Percentiles rank a stretch among this genome's conserved stretches.
Evolutionary conservation across 805 yeast species (phyloP).

Genomic region (Schwanniomyces vanrijiae): DNA sequence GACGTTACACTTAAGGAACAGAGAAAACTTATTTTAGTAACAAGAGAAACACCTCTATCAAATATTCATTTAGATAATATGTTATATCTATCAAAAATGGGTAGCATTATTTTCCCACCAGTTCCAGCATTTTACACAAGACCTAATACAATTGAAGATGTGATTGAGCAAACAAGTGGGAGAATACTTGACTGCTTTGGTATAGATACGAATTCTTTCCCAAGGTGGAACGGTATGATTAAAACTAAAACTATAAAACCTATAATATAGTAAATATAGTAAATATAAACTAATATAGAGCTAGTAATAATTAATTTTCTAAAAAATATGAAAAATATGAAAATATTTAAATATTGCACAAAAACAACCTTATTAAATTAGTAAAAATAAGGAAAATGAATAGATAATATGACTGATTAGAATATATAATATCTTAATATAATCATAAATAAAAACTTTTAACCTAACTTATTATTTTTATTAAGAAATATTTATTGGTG

Average conservation of each 20-base stretch:
- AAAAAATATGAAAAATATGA: not conserved
- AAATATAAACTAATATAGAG: not conserved
- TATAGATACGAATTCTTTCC: slow-evolving; percentile 16
- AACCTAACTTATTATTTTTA: too few species aligned
- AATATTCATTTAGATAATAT: slow-evolving; percentile 25
- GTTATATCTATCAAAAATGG: slow-evolving; percentile 16
- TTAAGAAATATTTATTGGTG: too few species aligned
- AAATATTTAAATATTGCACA: too few species aligned
- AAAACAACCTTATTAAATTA: too few species aligned
- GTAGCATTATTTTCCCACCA: slow-evolving; percentile 21
- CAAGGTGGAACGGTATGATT: slow-evolving; percentile 23
- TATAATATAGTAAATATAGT: not conserved
- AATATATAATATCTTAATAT: too few species aligned
- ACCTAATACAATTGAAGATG: slow-evolving; percentile 20
- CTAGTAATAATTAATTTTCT: too few species aligned
- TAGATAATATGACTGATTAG: too few species aligned
- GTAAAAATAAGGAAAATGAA: too few species aligned
- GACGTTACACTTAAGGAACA: slow-evolving; percentile 26
- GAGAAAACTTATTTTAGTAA: slow-evolving; percentile 18
- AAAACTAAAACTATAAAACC: slow-evolving; percentile 2
- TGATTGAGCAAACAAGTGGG: slow-evolving; percentile 23
- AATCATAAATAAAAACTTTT: too few species aligned
- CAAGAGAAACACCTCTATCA: slow-evolving; percentile 27
- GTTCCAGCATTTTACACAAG: slow-evolving; percentile 26
- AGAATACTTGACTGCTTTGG: slow-evolving; percentile 23